Evolutionary conservation across 768 basidiomycete species (phyloP), one percentile per base, ranked within the genome.

Genomic region (Leccinum sublutescens): DNA sequence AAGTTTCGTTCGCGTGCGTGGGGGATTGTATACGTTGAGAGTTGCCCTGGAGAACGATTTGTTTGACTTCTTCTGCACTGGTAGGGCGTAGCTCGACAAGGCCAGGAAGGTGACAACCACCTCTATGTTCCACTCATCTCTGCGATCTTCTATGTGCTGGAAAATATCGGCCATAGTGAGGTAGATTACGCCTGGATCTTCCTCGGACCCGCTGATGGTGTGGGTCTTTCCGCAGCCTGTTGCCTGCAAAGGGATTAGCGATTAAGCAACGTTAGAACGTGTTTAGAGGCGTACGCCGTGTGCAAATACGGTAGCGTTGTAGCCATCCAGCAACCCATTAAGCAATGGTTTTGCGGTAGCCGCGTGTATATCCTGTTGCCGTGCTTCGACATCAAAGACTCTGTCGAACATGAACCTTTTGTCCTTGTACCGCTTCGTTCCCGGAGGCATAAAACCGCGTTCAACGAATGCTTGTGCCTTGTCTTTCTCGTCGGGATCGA

Each of bases 221-320:
- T 98, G 95, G 5, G 97, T 99, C 76, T 99, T 99, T 63, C 97
- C 97, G 72, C 97, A 98, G n/a, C 97, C 97, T n/a, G 97, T 98
- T 23, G 97, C 97, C 97, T 98, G 68, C 19, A 47, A 58, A 48
- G 61, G 54, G 51, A 64, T 68, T 55, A 52, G 62, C 50, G 29
- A 64, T 29, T 55, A 54, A 25, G 59, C 21, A 33, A 19, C 21
- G 21, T 53, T 25, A 55, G 19, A 40, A 38, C 9, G 52, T 58
- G 54, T 53, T 40, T 40, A 61, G 62, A 50, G 56, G 79, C 91
- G 73, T 74, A 98, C 97, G 38, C 97, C 97, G 73, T 99, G 98
- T 4, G 97, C 97, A 78, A 99, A 98, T 9, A 98, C 91, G 11
- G 97, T 99, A 48, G 95, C 90, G 67, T 99, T 98, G 77, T 86